phyloP scores from a whole-genome alignment of 805 yeast genomes.

The Candida vaughaniae region DNA sequence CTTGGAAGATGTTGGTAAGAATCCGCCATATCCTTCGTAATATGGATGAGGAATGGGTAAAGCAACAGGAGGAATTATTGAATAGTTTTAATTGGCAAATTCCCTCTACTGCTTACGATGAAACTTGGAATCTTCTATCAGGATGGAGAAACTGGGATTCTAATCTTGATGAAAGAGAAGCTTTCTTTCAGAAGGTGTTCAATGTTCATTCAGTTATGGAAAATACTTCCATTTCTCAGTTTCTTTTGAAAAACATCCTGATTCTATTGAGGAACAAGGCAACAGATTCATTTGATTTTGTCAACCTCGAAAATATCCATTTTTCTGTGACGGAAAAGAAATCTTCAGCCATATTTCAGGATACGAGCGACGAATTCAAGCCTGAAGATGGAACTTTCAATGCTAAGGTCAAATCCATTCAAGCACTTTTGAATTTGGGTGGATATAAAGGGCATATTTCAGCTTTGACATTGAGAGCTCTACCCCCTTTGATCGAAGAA shows the following conservation, averaged over 20 bases:
- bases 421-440: constrained; percentile 11
- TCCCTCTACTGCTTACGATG: constrained; percentile 52
- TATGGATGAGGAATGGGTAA: constrained; percentile 56
- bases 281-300: constrained; percentile 12
- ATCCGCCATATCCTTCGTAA: constrained; percentile 68
- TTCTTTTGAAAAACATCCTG: constrained; percentile 5
- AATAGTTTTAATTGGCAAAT: constrained; percentile 37
- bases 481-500: constrained; percentile 3
- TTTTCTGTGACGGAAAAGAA: constrained; percentile 5
- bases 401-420: constrained; percentile 12
- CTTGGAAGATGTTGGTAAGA: constrained; percentile 85
- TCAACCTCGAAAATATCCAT: constrained; percentile 14
- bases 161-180: constrained; percentile 26
- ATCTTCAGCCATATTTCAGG: constrained; percentile 8
- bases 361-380: background rate
- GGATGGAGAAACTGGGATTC: constrained; percentile 95
- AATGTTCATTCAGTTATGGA: constrained; percentile 7
- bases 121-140: constrained; percentile 59
- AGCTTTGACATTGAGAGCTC: constrained; percentile 1
- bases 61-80: constrained; percentile 28
- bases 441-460: constrained; percentile 8
- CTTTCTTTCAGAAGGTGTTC: constrained; percentile 17
- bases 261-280: constrained; percentile 1
- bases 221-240: constrained; percentile 8
- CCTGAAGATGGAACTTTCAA: constrained; percentile 8